Evolutionary conservation across 306 rosid genomes (phyloP).

Genomic region (Carpinus viminea): DNA sequence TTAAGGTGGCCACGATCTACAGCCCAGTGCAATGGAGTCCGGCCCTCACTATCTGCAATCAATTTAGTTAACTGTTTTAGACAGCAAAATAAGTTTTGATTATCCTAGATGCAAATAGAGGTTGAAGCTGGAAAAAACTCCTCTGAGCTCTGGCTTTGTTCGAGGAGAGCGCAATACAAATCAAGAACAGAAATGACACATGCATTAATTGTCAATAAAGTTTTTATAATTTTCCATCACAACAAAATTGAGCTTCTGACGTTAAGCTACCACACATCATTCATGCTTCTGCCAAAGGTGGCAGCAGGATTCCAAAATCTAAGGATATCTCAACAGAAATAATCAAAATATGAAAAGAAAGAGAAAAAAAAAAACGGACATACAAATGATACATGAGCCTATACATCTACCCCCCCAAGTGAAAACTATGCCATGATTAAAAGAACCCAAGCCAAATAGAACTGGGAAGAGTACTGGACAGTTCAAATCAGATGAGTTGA

Average conservation of each 20-base stretch:
- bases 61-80: constrained; percentile 23
- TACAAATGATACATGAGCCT: background rate
- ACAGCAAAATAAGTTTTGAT: background rate
- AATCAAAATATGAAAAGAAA: background rate
- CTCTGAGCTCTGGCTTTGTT: background rate
- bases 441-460: background rate
- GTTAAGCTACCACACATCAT: background rate
- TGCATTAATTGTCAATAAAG: background rate
- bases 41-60: constrained; percentile 88
- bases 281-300: background rate
- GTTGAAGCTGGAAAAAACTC: background rate
- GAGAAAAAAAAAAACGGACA: background rate
- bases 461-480: background rate
- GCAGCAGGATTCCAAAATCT: background rate
- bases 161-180: background rate
- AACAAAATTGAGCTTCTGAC: background rate
- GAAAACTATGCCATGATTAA: background rate
- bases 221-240: background rate
- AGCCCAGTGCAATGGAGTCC: constrained; percentile 99
- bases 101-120: background rate
- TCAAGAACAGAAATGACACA: background rate
- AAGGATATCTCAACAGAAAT: background rate
- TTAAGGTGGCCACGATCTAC: constrained; percentile 92
- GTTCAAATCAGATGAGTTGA: background rate
- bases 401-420: background rate